A percentile compares a stretch with the other conserved stretches of the same genome.
Evolutionary conservation across 768 basidiomycete genomes (phyloP).

Genomic region (Saitozyma sp.): DNA sequence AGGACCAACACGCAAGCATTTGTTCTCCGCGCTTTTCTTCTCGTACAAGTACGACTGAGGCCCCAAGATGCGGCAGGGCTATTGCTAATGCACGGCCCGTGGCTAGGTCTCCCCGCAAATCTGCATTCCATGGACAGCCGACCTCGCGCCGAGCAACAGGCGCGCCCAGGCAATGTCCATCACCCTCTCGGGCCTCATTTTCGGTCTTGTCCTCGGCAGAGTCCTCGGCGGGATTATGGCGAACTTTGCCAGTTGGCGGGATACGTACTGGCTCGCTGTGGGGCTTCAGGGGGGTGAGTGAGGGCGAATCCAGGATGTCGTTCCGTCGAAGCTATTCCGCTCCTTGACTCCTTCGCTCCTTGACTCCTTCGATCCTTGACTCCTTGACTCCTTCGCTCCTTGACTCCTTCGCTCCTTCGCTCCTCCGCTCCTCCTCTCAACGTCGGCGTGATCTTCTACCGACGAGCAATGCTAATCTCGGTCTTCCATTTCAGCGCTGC

Average conservation of each 20-base stretch:
- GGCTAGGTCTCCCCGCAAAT: slow-evolving; percentile 56
- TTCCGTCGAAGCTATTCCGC: no score
- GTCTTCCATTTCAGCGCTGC: slow-evolving; percentile 52
- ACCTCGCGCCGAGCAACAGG: slow-evolving; percentile 72
- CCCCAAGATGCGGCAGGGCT: no score
- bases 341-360: no score
- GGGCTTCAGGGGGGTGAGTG: slow-evolving; percentile 61
- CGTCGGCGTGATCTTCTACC: not conserved
- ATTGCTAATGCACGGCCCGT: not conserved
- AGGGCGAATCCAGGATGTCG: no score
- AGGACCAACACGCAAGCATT: not conserved
- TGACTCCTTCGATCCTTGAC: no score
- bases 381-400: no score
- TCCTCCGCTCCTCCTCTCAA: not conserved
- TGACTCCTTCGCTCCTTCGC: no score
- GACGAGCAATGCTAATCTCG: not conserved
- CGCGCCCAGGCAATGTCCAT: slow-evolving; percentile 76
- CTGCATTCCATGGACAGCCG: slow-evolving; percentile 72
- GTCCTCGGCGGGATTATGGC: slow-evolving; percentile 60
- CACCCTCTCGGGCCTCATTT: slow-evolving; percentile 48
- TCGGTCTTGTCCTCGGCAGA: slow-evolving; percentile 43
- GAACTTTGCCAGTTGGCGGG: slow-evolving; percentile 68
- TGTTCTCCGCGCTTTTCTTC: not conserved
- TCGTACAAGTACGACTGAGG: not conserved
- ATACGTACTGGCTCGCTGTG: slow-evolving; percentile 75